Evolutionary conservation across 2,329 filamentous ascomycete genomes (phyloP), one percentile per base, ranked within the genome.

Genomic region (Hortaea werneckii): DNA sequence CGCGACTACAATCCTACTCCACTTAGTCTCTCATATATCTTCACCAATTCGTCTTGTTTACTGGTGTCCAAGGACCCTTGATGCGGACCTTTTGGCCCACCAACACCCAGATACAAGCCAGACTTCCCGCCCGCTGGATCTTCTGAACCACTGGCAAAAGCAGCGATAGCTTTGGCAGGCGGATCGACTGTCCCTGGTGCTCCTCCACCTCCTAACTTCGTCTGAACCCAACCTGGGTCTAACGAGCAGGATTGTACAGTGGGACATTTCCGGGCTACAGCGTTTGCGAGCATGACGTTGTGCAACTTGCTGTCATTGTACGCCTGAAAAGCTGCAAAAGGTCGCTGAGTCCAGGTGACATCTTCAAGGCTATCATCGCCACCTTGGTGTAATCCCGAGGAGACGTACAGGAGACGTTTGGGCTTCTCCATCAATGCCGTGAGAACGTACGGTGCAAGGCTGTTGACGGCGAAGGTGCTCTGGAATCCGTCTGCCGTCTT

Each of bases 241-340:
- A 77, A 6, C 0, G 68, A 65, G 38, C 72, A 73, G 30, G 68
- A 70, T 50, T 70, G 61, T 0, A 75, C 68, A 6, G 67, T 56
- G 2, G 63, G 56, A 58, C 70, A 73, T 6, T 66, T 61, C 9
- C 71, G 62, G 0, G 75, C 68, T 47, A 80, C 74, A 2, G 71
- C 74, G 46, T 74, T 76, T 1, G 75, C 73, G 9, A 80, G 65
- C 59, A 80, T 66, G 29, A 76, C 62, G 48, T 76, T 70, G 49
- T 79, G 75, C 29, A 80, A 55, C 58, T 81, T 80, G 47, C 66
- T 74, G 49, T 78, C 74, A 46, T 64, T 65, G 50, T 80, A 80
- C 0, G 70, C 72, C 1, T 60, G 53, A 10, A 61, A 62, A 5
- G 60, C 57, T 38, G 58, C 55, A 42, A 59, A 72, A 43, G 12